Conservation (phyloP, 2,329 filamentous ascomycete species). For the Chrysosporium queenslandicum region DNA sequence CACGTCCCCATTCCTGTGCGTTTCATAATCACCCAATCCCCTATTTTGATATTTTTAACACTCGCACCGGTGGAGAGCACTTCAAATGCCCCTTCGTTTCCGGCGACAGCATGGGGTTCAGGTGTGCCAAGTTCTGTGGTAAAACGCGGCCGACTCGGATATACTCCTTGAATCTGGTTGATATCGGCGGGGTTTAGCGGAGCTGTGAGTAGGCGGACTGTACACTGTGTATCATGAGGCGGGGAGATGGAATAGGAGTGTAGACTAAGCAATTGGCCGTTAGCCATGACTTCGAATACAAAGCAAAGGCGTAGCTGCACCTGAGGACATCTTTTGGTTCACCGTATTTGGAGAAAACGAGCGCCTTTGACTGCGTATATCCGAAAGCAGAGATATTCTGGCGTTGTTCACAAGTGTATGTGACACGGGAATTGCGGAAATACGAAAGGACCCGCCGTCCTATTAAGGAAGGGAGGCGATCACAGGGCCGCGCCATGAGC, state of each 20-base stretch:
- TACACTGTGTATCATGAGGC: constrained; percentile 53
- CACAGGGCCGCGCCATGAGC: background rate
- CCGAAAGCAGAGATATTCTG: constrained; percentile 40
- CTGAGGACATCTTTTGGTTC: constrained; percentile 41
- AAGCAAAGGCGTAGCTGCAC: constrained; percentile 21
- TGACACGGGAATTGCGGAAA: constrained; percentile 15
- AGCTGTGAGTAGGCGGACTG: constrained; percentile 77
- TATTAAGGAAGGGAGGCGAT: constrained; percentile 3
- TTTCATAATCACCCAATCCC: constrained; percentile 91
- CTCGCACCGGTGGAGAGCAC: constrained; percentile 59
- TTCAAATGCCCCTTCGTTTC: constrained; percentile 87
- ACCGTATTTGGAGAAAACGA: constrained; percentile 41
- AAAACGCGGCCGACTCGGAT: constrained; percentile 75
- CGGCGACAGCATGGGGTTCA: constrained; percentile 54
- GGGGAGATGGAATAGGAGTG: constrained; percentile 43
- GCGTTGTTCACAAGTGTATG: constrained; percentile 19
- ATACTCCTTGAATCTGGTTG: constrained; percentile 95
- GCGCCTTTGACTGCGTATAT: constrained; percentile 42
- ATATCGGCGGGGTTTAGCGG: constrained; percentile 97
- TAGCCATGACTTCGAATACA: background rate
- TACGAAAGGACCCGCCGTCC: constrained; percentile 3
- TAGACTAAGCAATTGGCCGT: constrained; percentile 24
- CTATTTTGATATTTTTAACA: constrained; percentile 54
- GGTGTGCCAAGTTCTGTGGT: constrained; percentile 65
- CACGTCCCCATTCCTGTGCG: constrained; percentile 80